Evolutionary conservation across 169 alveolate genomes (phyloP), one percentile per base, ranked within the genome.

Genomic region (Blepharisma undulans): DNA sequence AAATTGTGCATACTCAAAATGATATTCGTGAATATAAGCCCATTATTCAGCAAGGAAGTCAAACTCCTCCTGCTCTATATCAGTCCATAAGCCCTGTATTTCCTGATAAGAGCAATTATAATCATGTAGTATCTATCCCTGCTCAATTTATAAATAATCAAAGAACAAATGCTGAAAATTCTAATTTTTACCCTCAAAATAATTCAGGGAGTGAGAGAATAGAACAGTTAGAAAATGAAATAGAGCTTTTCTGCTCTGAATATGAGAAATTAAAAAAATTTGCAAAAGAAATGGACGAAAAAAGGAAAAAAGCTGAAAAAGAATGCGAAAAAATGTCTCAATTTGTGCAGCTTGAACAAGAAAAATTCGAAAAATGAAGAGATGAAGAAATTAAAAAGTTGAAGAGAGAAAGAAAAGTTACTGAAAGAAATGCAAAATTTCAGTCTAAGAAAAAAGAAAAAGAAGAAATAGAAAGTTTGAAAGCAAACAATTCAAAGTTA

Each of bases 331-430:
- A 88, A 22, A 79, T 78, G 29, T 30, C 18, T 77, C 72, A 36
- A 86, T 21, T 14, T 4, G 72, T 7, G 30, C 21, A 61, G 81
- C 59, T 19, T 25, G 61, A 77, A 4, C 21, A 25, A 90, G 80
- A n/a, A n/a, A 71, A 48, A 66, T 18, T 61, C 77, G 91, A 85
- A 72, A 71, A 66, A 84, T 84, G 80, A 74, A 82, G 74, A 82
- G 76, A 90, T 19, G 90, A 86, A 66, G 90, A 86, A 86, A 66
- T 66, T 19, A 21, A 86, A 32, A 86, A 86, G 34, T 12, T 86
- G 2, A 86, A 25, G n/a, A 71, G 72, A 7, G 80, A 86, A 36
- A 25, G 61, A 27, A 86, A 86, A 86, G 72, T 29, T 4, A 25
- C 14, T 72, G 90, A 86, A 86, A 60, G 72, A 72, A 19, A 66